These are phyloP conservation scores for Suhomyces sp. DNA, from an alignment of 805 yeast genomes.

Conservation along the genomic window DNA sequence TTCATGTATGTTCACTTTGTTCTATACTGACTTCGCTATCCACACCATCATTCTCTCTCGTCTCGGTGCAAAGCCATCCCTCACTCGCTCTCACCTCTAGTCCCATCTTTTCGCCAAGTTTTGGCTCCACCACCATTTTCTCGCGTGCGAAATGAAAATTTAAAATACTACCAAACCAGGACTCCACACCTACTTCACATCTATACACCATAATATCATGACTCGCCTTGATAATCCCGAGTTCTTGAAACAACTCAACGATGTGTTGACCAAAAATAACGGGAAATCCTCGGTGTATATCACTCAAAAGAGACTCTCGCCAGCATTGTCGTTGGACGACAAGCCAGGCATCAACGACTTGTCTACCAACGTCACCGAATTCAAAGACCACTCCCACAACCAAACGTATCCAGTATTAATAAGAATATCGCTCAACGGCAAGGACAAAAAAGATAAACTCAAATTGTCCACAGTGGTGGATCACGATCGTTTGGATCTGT, in stretches of 20 bases:
- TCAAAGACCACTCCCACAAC: conserved; percentile 14
- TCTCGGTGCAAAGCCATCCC: background rate
- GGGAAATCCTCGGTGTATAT: conserved; percentile 55
- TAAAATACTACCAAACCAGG: background rate
- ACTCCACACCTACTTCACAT: background rate
- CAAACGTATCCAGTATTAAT: conserved; percentile 59
- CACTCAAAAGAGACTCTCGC: conserved; percentile 52
- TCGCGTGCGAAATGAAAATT: background rate
- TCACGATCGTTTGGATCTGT: conserved; percentile 56
- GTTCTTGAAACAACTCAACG: conserved; percentile 16
- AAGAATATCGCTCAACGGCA: conserved; percentile 60
- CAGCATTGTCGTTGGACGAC: conserved; percentile 24
- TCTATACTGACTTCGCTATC: background rate
- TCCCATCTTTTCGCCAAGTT: background rate
- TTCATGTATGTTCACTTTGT: too few species aligned
- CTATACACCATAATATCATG: conserved; percentile 4
- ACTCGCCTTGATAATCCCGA: conserved; percentile 15
- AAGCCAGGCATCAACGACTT: conserved; percentile 22
- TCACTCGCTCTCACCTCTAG: background rate
- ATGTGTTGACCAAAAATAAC: conserved; percentile 17
- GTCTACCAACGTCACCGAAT: conserved; percentile 31
- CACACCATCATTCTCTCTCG: too few species aligned
- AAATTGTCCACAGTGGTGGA: conserved; percentile 74
- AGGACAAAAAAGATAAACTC: conserved; percentile 46
- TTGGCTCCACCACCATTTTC: background rate